Base-by-base conservation (phyloP, 2,329 filamentous ascomycete genomes). In the Ceratocystis cubensis region DNA sequence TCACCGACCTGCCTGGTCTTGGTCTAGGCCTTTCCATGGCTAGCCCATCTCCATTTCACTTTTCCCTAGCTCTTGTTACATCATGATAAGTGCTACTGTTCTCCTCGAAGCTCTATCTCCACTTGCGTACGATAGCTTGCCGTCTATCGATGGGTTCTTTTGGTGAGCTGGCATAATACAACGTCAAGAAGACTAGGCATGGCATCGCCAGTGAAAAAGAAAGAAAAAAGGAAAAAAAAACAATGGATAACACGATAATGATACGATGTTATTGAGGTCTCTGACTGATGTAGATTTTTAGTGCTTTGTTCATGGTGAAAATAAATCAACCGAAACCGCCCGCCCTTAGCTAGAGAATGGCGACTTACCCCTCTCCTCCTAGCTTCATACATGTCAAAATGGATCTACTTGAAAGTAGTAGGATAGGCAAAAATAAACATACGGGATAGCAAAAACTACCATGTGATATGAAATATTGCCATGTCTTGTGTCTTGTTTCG, bases 151-250 rank as follows among this genome's bases (percentile, higher is more conserved):
- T n/a, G 56, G 33, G 5, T n/a, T 28, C 28, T 59, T 30, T 59
- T 59, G 56, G 28, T 59, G 56, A 33, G 56, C n/a, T 59, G 56
- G 56, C 25, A 59, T 59, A 59, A 59, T 37, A n/a, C 15, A 59
- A 37, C 56, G 13, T 59, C 28, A 30, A n/a, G 28, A 59, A 30
- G n/a, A 30, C 28, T 8, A 59, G 1, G 17, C 5, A n/a, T 33
- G 56, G 28, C 56, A 25, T 59, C 13, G 53, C 10, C 37, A 41
- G 37, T 4, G 37, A 41, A 20, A 53, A 8, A 22, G n/a, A 22
- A 22, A 22, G 7, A 53, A n/a, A 53, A 25, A 50, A 50, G 2
- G 2, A 22, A 22, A 2, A 50, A 7, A 5, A 10, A 50, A 7
- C n/a, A n/a, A 53, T 5, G 10, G 7, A 22, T 3, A 25, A 22